A percentile compares a stretch with the other conserved stretches of the same genome.
phyloP scores from a whole-genome alignment of 305 asterid genomes.

The Fraxinus nigra region DNA sequence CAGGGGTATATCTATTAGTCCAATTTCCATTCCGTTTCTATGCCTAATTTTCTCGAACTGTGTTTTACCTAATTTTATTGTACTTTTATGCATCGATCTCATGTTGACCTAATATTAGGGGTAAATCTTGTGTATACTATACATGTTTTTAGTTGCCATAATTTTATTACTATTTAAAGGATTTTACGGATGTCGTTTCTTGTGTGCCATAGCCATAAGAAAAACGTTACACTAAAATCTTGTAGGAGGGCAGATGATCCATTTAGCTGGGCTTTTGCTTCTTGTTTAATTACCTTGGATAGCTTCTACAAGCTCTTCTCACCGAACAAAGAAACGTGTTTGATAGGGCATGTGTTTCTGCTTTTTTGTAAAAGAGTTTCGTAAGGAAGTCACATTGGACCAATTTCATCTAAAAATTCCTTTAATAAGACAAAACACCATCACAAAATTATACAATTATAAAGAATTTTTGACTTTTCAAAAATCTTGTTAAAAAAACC shows the following conservation, averaged over 20 bases:
- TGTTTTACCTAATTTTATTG: not conserved
- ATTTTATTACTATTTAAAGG: too few relatives aligned
- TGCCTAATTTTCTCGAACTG: not conserved
- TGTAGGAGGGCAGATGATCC: not conserved
- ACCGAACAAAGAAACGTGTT: not conserved
- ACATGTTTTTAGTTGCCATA: too few relatives aligned
- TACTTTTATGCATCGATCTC: not conserved
- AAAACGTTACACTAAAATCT: too few relatives aligned
- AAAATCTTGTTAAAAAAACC: not conserved
- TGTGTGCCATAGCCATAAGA: too few relatives aligned
- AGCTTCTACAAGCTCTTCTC: not conserved
- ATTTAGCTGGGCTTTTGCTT: not conserved
- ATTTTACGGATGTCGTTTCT: too few relatives aligned
- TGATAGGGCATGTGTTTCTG: not conserved
- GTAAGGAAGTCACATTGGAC: not conserved
- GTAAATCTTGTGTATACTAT: not conserved
- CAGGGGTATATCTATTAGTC: slow-evolving; percentile 22
- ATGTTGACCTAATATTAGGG: not conserved
- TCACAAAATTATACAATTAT: too few relatives aligned
- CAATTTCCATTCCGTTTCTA: not conserved
- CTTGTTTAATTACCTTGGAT: not conserved
- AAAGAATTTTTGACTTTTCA: not conserved
- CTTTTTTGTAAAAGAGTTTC: too few relatives aligned
- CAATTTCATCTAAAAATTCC: too few relatives aligned
- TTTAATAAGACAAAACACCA: not conserved